Conservation (phyloP, 345 rosid species). For the Linum tenue region DNA sequence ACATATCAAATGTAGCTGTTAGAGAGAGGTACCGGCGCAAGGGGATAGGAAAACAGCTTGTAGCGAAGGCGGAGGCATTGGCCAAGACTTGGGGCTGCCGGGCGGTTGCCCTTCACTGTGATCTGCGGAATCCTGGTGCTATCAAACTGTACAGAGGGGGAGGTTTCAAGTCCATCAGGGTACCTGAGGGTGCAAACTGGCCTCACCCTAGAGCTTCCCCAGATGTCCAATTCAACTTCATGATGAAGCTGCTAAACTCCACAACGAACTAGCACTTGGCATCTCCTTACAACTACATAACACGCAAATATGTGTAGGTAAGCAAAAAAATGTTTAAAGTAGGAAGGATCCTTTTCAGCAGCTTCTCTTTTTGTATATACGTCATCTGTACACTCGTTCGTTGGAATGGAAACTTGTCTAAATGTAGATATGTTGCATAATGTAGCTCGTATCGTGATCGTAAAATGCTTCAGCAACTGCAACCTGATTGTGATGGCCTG, state of each 20-base stretch:
- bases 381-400: background rate
- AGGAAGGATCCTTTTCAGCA: background rate
- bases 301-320: background rate
- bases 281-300: background rate
- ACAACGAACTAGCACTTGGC: constrained; percentile 15
- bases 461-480: background rate
- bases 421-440: background rate
- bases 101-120: constrained; percentile 76
- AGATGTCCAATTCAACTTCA: constrained; percentile 54
- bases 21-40: constrained; percentile 61
- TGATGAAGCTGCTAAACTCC: constrained; percentile 78
- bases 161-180: constrained; percentile 62
- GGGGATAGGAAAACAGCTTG: constrained; percentile 76
- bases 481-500: background rate
- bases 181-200: constrained; percentile 79
- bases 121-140: constrained; percentile 61
- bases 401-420: background rate
- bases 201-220: constrained; percentile 67
- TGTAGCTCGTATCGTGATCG: background rate
- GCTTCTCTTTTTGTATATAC: background rate
- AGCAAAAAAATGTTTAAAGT: background rate
- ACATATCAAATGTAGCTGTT: constrained; percentile 86
- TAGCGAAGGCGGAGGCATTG: constrained; percentile 76
- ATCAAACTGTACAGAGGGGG: constrained; percentile 60
- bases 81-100: constrained; percentile 86